Base-by-base conservation (phyloP, 306 rosid genomes). In the Aeschynomene evenia region DNA sequence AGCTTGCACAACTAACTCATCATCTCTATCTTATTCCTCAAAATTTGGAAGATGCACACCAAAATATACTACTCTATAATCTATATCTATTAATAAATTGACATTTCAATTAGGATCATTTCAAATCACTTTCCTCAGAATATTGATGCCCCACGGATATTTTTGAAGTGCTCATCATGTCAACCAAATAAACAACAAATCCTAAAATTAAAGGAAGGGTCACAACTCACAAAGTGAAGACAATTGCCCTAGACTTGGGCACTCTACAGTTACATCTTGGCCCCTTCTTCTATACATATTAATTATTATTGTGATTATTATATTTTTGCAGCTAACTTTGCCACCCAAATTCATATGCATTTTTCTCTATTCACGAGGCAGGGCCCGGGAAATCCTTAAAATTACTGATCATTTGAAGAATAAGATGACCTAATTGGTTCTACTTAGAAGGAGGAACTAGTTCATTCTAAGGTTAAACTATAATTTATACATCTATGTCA, bases 181-280 rank as follows among this genome's bases (percentile, higher is more conserved):
- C 76, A 66, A 53, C 81, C 31, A 72, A 56, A 55, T 45, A 31
- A 34, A 39, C 11, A 26, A 56, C 78, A 72, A 11, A 19, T 63
- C 71, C 74, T 63, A 68, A 67, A 64, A 40, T 52, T 61, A 50
- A 19, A 61, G 1, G 26, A 70, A 33, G 7, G 42, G n/a, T n/a
- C n/a, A n/a, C n/a, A n/a, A n/a, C n/a, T 59, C 60, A 56, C 68
- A 63, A 56, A 75, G 61, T 81, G 85, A 68, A 75, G 46, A 15
- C 54, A 76, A 26, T 57, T 66, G 24, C 54, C 51, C 9, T 57
- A 12, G 34, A 59, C 15, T 20, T 45, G 55, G 51, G 55, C 50
- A 34, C n/a, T 52, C 64, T 39, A 28, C 68, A 66, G 16, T 33
- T 66, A 33, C 50, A n/a, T 63, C 29, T 16, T 50, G 11, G 18